Percentiles rank a stretch among this genome's conserved stretches.
Conservation (phyloP, 768 basidiomycete species). For the Leccinellum rugosiceps region DNA sequence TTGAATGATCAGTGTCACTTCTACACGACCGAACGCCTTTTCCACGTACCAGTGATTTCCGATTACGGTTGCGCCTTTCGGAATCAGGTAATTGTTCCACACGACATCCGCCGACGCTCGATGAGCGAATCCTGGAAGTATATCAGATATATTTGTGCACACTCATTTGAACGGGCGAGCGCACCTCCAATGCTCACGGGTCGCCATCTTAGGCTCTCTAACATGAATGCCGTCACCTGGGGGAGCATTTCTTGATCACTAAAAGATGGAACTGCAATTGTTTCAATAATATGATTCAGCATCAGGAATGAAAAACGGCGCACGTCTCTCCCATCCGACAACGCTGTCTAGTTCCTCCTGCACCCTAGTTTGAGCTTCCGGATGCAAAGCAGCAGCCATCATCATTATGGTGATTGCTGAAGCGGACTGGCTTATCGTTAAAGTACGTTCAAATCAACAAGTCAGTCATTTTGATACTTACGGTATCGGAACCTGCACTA, state of each 20-base stretch:
- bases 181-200: conserved; percentile 31
- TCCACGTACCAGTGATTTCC: conserved; percentile 11
- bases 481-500: conserved; percentile 41
- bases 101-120: conserved; percentile 56
- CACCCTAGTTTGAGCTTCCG: conserved; percentile 45
- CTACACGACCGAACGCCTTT: background rate
- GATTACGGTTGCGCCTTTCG: conserved; percentile 15
- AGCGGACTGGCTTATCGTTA: conserved; percentile 24
- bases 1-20: background rate
- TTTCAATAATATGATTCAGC: background rate
- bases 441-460: background rate
- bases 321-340: conserved; percentile 39
- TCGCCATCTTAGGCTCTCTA: conserved; percentile 38
- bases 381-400: conserved; percentile 52
- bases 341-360: conserved; percentile 53
- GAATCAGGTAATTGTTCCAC: conserved; percentile 37
- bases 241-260: conserved; percentile 33
- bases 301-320: background rate
- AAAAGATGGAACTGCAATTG: conserved; percentile 34
- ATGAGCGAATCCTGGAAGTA: conserved; percentile 53
- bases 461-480: conserved; percentile 13
- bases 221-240: conserved; percentile 35
- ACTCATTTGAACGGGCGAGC: background rate
- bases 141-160: background rate
- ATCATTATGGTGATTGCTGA: conserved; percentile 53